These are phyloP conservation scores for Komagataella phaffii DNA, from an alignment of 805 yeast genomes.

Conservation along the genomic window DNA sequence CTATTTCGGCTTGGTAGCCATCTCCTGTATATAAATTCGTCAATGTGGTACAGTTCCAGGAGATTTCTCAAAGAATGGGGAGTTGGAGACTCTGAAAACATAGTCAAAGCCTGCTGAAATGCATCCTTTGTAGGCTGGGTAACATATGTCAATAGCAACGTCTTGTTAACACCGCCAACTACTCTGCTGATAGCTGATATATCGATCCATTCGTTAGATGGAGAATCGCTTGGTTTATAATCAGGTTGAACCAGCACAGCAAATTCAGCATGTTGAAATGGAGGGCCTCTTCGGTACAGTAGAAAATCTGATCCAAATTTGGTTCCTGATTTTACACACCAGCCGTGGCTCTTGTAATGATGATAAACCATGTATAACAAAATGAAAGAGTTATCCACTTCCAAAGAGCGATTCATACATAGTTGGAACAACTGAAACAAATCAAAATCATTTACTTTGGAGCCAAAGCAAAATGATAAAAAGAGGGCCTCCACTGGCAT, in stretches of 20 bases:
- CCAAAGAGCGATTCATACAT: neutral
- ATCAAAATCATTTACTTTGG: conserved; percentile 15
- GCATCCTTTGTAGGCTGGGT: conserved; percentile 30
- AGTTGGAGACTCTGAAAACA: neutral
- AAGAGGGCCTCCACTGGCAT: conserved; percentile 70
- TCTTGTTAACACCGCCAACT: conserved; percentile 76
- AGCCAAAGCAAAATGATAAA: conserved; percentile 26
- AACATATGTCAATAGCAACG: conserved; percentile 56
- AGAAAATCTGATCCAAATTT: conserved; percentile 86
- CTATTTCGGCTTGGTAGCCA: conserved; percentile 83
- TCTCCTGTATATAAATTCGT: conserved; percentile 59
- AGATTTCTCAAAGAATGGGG: conserved; percentile 9
- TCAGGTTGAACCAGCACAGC: conserved; percentile 42
- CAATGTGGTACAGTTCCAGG: conserved; percentile 32
- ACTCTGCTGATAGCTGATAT: conserved; percentile 65
- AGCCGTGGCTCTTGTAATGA: conserved; percentile 77
- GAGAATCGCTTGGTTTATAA: conserved; percentile 7
- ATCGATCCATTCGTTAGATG: conserved; percentile 35
- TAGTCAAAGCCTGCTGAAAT: conserved; percentile 6
- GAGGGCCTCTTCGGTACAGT: conserved; percentile 85
- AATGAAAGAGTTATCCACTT: conserved; percentile 26
- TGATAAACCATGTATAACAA: conserved; percentile 64
- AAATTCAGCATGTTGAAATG: conserved; percentile 87
- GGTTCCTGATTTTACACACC: conserved; percentile 89
- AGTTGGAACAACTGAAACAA: neutral